A percentile compares a stretch with the other conserved stretches of the same genome.
phyloP scores from a whole-genome alignment of 257 asterid genomes.

The Gentiana macrophylla region DNA sequence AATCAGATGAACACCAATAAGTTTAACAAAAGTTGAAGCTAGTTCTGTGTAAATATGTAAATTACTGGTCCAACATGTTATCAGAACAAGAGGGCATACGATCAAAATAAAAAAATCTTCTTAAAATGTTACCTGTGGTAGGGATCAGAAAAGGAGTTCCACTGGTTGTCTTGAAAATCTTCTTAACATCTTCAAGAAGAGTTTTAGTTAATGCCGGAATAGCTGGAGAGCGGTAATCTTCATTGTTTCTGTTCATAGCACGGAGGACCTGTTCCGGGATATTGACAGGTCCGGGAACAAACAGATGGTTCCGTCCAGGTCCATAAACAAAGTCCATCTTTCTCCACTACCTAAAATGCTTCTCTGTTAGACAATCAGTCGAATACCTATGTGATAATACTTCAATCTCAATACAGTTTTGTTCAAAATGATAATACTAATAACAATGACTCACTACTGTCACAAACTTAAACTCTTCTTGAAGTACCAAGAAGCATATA shows the following conservation, averaged over 20 bases:
- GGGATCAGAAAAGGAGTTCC: conserved; percentile 94
- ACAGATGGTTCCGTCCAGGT: conserved; percentile 97
- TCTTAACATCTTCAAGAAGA: conserved; percentile 85
- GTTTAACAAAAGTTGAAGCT: not conserved
- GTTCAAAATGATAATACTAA: not conserved
- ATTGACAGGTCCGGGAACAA: conserved; percentile 99
- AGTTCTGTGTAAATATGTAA: too few relatives aligned
- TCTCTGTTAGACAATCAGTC: not conserved
- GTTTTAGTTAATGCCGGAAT: conserved; percentile 76
- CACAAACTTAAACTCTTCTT: not conserved
- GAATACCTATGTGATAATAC: not conserved
- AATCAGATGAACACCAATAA: conserved; percentile 1
- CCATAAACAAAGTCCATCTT: conserved; percentile 85
- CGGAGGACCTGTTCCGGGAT: conserved; percentile 96
- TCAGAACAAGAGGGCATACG: too few relatives aligned
- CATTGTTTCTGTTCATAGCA: conserved; percentile 96
- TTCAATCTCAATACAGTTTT: not conserved
- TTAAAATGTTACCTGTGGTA: conserved; percentile 58
- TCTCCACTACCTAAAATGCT: conserved; percentile 6
- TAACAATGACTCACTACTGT: not conserved
- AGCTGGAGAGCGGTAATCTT: conserved; percentile 96
- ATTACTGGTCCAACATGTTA: too few relatives aligned
- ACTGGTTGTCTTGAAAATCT: conserved; percentile 84
- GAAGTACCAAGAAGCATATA: not conserved
- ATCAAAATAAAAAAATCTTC: not conserved